Percentiles rank a stretch among this genome's conserved stretches.
Conservation (phyloP, 805 yeast genomes). For the Saturnispora saitoi region DNA sequence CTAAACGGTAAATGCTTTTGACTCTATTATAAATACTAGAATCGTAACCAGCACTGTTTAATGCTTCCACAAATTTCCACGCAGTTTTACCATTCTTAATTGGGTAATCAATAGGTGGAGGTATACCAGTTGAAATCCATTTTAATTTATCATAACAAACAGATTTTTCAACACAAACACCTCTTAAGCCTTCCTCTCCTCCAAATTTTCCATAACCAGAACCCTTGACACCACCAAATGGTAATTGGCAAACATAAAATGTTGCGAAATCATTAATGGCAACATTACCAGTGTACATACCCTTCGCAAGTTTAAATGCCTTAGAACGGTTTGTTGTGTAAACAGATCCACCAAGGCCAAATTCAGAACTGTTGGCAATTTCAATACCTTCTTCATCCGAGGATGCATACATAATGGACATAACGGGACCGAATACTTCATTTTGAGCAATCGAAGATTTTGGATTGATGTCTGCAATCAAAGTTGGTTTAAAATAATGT, state of each 20-base stretch:
- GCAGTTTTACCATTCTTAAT: slow-evolving; percentile 72
- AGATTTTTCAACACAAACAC: slow-evolving; percentile 79
- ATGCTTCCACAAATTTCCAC: slow-evolving; percentile 77
- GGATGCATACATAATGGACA: slow-evolving; percentile 69
- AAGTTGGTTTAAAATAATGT: slow-evolving; percentile 85
- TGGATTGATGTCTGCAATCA: slow-evolving; percentile 71
- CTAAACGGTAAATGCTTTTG: slow-evolving; percentile 45
- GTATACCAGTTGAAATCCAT: slow-evolving; percentile 73
- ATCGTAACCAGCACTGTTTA: slow-evolving; percentile 81
- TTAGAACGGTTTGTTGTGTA: slow-evolving; percentile 59
- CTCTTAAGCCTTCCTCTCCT: slow-evolving; percentile 93
- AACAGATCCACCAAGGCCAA: slow-evolving; percentile 87
- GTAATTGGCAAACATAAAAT: slow-evolving; percentile 88
- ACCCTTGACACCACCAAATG: slow-evolving; percentile 91
- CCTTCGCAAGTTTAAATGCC: slow-evolving; percentile 55
- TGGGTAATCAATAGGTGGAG: slow-evolving; percentile 88
- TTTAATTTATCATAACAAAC: slow-evolving; percentile 79
- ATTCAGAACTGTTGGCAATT: slow-evolving; percentile 76
- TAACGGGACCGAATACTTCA: slow-evolving; percentile 92
- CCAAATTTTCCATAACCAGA: slow-evolving; percentile 98
- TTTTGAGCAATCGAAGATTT: slow-evolving; percentile 74
- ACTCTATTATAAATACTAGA: slow-evolving; percentile 60
- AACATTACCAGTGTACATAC: slow-evolving; percentile 76
- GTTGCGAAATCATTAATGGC: slow-evolving; percentile 98
- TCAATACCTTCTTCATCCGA: slow-evolving; percentile 58